A percentile compares a stretch with the other conserved stretches of the same genome.
Conservation (phyloP, 2,329 filamentous ascomycete genomes). For the Venturia nashicola region DNA sequence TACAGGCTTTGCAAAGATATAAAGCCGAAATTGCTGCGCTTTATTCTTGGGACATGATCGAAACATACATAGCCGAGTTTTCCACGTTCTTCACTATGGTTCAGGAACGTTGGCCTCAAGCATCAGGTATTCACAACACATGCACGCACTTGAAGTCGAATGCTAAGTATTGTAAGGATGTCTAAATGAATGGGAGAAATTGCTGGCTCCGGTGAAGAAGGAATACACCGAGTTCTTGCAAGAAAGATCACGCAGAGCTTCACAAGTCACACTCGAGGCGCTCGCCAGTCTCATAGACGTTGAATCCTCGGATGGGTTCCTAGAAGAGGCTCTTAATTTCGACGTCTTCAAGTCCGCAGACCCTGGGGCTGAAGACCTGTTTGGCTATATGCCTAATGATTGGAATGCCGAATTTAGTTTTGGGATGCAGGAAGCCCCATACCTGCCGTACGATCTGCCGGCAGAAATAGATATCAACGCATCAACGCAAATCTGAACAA, state of each 20-base stretch:
- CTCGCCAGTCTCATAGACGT: constrained; percentile 11
- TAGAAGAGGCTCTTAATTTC: constrained; percentile 19
- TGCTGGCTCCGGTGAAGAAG: constrained; percentile 20
- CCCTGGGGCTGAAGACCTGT: constrained; percentile 12
- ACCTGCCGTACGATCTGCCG: background rate
- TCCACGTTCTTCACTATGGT: constrained; percentile 22
- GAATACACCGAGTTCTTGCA: constrained; percentile 22
- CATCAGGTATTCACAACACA: constrained; percentile 11
- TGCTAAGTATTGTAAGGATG: constrained; percentile 13
- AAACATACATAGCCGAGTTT: constrained; percentile 21
- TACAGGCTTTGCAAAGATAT: constrained; percentile 19
- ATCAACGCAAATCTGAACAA: background rate
- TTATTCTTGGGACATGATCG: constrained; percentile 18
- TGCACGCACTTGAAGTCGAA: background rate
- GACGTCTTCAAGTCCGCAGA: constrained; percentile 22
- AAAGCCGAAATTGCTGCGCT: constrained; percentile 18
- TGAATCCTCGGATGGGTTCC: constrained; percentile 12
- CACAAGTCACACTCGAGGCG: constrained; percentile 11
- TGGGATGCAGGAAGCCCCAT: constrained; percentile 13
- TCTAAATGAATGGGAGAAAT: constrained; percentile 22
- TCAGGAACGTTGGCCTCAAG: constrained; percentile 23
- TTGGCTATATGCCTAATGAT: constrained; percentile 13
- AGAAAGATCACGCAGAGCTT: constrained; percentile 17
- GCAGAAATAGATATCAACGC: background rate
- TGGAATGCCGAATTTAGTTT: constrained; percentile 19